phyloP scores from a whole-genome alignment of 352 stramenopile species.

The Phytopythium litorale region DNA sequence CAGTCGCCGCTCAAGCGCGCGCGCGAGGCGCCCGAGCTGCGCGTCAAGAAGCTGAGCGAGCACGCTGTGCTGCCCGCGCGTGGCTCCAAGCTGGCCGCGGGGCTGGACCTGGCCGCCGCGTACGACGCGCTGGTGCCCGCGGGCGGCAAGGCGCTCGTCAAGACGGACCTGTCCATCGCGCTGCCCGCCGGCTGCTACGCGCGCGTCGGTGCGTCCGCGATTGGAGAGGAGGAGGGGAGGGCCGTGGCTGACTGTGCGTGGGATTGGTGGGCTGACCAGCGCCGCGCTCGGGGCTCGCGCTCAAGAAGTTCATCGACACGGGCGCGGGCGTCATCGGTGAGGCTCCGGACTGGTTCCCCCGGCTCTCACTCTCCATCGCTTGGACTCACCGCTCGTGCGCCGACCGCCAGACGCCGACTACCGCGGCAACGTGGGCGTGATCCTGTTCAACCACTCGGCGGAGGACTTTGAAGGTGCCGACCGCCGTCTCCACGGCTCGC shows the following conservation, averaged over 20 bases:
- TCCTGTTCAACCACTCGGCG: slow-evolving; percentile 98
- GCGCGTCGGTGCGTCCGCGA: slow-evolving; percentile 55
- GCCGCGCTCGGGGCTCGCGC: slow-evolving; percentile 91
- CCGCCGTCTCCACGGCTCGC: background rate
- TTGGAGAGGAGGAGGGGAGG: background rate
- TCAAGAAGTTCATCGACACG: slow-evolving; percentile 98
- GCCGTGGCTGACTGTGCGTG: background rate
- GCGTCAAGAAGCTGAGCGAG: slow-evolving; percentile 83
- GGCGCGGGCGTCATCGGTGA: slow-evolving; percentile 95
- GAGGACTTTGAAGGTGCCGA: slow-evolving; percentile 86
- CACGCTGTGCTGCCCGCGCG: slow-evolving; percentile 76
- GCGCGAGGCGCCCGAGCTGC: slow-evolving; percentile 38
- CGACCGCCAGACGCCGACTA: slow-evolving; percentile 91
- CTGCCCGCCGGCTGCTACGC: slow-evolving; percentile 95
- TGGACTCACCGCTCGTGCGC: background rate
- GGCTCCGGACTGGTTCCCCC: background rate
- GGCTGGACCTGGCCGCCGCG: slow-evolving; percentile 81
- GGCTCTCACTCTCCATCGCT: background rate
- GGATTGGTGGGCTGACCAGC: slow-evolving; percentile 9
- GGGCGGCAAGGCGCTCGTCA: slow-evolving; percentile 92
- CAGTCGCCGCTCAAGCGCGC: slow-evolving; percentile 19
- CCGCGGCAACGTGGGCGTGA: slow-evolving; percentile 96
- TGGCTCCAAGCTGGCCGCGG: slow-evolving; percentile 73
- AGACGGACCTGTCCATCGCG: slow-evolving; percentile 96
- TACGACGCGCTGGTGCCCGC: slow-evolving; percentile 90